These are phyloP conservation scores for Fomitopsis pulvina DNA, from an alignment of 768 basidiomycete genomes.

Conservation along the genomic window DNA sequence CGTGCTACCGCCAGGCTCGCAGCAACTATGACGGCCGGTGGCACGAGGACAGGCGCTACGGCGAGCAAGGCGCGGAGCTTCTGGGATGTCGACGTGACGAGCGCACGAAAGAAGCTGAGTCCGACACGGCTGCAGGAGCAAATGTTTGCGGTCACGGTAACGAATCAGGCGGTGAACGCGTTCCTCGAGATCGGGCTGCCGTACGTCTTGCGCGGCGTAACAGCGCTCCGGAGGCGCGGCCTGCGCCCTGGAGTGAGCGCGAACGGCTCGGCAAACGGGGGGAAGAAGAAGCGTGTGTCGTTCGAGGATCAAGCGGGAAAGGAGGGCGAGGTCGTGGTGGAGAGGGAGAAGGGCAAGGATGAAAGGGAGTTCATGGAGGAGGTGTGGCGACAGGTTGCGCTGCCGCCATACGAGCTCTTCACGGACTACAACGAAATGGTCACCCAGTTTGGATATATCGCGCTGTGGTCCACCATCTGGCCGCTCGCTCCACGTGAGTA, in stretches of 20 bases:
- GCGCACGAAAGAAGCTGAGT: conserved; percentile 53
- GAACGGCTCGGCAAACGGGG: conserved; percentile 15
- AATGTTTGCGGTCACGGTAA: conserved; percentile 90
- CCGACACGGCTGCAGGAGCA: conserved; percentile 75
- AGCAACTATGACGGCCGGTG: conserved; percentile 24
- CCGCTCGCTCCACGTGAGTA: conserved; percentile 72
- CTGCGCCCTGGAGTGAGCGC: conserved; percentile 14
- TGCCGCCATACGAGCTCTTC: conserved; percentile 79
- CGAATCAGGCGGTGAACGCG: conserved; percentile 77
- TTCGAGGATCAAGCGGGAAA: conserved; percentile 56
- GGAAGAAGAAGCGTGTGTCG: conserved; percentile 60
- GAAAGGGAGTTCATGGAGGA: conserved; percentile 78
- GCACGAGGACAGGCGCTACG: conserved; percentile 22
- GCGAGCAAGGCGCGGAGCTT: conserved; percentile 16
- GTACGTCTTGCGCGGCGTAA: conserved; percentile 58
- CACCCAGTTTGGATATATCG: conserved; percentile 89
- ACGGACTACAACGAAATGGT: conserved; percentile 96
- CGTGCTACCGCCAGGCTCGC: conserved; percentile 20
- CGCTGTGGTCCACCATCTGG: conserved; percentile 92
- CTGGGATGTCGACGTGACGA: conserved; percentile 48
- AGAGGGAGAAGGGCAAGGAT: conserved; percentile 35
- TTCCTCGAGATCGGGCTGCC: conserved; percentile 80
- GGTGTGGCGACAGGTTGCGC: conserved; percentile 67
- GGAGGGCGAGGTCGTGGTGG: conserved; percentile 52
- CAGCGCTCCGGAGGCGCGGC: conserved; percentile 39